Evolutionary conservation across 768 basidiomycete species (phyloP).

Genomic region (Amanita muscaria): DNA sequence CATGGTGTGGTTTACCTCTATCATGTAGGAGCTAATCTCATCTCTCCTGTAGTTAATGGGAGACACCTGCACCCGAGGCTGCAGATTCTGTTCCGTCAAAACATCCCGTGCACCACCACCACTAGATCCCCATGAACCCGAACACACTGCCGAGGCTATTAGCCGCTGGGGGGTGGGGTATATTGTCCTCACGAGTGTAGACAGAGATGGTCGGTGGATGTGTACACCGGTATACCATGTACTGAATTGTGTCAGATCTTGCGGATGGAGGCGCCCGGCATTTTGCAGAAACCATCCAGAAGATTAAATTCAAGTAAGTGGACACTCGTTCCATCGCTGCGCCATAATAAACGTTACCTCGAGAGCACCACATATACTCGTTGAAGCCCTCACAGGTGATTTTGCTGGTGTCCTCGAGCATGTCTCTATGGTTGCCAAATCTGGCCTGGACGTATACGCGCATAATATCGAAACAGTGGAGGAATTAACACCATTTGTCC

Average conservation of each 20-base stretch:
- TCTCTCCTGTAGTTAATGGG: slow-evolving; percentile 76
- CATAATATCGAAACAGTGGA: slow-evolving; percentile 98
- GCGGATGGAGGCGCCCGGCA: slow-evolving; percentile 87
- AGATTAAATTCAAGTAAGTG: slow-evolving; percentile 88
- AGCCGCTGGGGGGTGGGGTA: slow-evolving; percentile 97
- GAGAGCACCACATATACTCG: slow-evolving; percentile 91
- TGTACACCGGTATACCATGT: slow-evolving; percentile 1
- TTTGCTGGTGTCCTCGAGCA: slow-evolving; percentile 74
- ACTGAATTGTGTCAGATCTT: slow-evolving; percentile 49
- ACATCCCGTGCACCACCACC: slow-evolving; percentile 85
- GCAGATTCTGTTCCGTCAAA: slow-evolving; percentile 96
- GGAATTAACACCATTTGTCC: slow-evolving; percentile 86
- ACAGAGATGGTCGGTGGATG: slow-evolving; percentile 74
- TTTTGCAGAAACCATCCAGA: slow-evolving; percentile 90
- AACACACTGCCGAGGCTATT: slow-evolving; percentile 97
- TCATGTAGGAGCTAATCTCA: too few relatives aligned
- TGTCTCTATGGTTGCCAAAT: slow-evolving; percentile 78
- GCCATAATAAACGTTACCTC: slow-evolving; percentile 4
- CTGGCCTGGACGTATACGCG: slow-evolving; percentile 95
- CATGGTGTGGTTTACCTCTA: slow-evolving; percentile 66
- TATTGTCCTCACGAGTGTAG: slow-evolving; percentile 94
- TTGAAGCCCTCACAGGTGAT: slow-evolving; percentile 94
- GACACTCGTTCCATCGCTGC: neutral
- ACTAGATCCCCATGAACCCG: slow-evolving; percentile 92
- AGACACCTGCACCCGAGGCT: slow-evolving; percentile 96